phyloP scores from a whole-genome alignment of 345 rosid species.

The Eucalyptus globulus region DNA sequence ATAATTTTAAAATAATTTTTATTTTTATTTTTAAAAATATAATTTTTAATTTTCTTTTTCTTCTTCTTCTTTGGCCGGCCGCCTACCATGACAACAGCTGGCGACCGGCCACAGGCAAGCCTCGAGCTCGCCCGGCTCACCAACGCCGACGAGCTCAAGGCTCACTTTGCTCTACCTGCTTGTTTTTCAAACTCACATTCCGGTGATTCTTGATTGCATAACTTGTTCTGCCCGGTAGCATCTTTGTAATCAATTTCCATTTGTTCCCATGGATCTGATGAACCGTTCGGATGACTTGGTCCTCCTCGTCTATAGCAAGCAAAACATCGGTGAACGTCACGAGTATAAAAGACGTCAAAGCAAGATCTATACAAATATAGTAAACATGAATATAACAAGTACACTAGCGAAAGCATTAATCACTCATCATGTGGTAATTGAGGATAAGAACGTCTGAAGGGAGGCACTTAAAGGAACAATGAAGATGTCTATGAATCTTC shows the following conservation, averaged over 20 bases:
- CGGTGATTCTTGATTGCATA: constrained; percentile 89
- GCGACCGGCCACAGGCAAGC: no score
- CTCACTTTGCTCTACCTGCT: constrained; percentile 12
- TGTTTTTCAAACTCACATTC: constrained; percentile 76
- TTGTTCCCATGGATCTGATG: constrained; percentile 77
- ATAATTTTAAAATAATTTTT: no score
- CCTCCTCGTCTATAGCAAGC: constrained; percentile 64
- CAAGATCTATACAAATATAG: background rate
- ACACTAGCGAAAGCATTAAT: background rate
- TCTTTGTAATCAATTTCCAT: constrained; percentile 81
- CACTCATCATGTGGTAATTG: background rate
- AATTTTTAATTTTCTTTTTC: no score
- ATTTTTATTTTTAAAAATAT: no score
- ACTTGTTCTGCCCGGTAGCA: constrained; percentile 73
- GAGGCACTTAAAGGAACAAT: background rate
- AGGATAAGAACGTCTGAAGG: background rate
- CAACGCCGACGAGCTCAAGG: no score
- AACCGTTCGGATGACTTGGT: constrained; percentile 45
- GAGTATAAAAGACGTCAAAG: background rate
- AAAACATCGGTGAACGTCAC: background rate
- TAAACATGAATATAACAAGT: background rate
- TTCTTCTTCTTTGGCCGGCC: no score
- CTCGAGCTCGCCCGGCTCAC: no score
- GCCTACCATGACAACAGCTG: no score
- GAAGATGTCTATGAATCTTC: background rate